Base-by-base conservation (phyloP, 345 rosid species). In the Eucalyptus marginata region DNA sequence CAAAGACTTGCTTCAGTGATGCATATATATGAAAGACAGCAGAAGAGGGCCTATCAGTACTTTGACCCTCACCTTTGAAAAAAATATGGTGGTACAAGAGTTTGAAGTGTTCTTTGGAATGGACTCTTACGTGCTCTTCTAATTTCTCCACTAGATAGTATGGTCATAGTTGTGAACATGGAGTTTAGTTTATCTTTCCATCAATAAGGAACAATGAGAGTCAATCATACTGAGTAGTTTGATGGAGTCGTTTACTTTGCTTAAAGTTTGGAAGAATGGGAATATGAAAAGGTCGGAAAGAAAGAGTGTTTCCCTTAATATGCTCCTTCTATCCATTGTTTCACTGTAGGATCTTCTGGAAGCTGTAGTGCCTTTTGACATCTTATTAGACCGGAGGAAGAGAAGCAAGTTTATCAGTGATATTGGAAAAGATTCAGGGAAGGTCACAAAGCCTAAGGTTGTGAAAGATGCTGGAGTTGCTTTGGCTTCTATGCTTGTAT, bases 291-390 rank as follows among this genome's bases (percentile, higher is more conserved):
- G 83, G 47, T 76, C 27, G 12, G 84, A 76, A 76, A 76, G 84
- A 36, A 76, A 40, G 27, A 71, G 84, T 40, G 47, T 6, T 76
- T 40, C 84, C 16, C 84, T 20, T 11, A 71, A 76, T 40, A 40
- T 76, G 29, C 84, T 76, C 40, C 83, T 36, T 76, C 47, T 40
- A 10, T 76, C 84, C 8, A 6, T 83, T 40, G 66, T 88, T 62
- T 87, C 7, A 76, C 27, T 93, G 84, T 93, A 95, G 97, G 96
- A 95, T 93, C 94, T 95, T 89, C 90, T 95, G 93, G 96, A 94
- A 90, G 97, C 96, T 62, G 96, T 95, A 51, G 92, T 95, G 51
- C 97, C 97, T 87, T 95, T 94, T 90, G 97, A 94, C 87, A 88
- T 95, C 88, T 89, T 95, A 92, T 89, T 90, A 86, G 96, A 95